Evolutionary conservation across 176 grass and related monocot species (phyloP).

Genomic region (Phoenix roebelenii): DNA sequence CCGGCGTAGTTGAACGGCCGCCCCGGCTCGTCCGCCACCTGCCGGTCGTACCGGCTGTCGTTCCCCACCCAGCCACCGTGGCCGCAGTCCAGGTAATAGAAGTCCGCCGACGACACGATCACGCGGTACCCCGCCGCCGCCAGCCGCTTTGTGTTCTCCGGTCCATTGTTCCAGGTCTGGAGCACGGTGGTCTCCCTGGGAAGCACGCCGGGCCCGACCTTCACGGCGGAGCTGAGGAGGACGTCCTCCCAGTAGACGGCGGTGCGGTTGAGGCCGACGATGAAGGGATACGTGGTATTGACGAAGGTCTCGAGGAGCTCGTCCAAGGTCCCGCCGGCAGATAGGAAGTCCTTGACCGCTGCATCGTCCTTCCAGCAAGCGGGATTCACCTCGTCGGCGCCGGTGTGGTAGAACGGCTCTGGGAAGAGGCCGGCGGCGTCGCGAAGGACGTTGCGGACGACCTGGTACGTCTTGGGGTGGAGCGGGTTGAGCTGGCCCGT

Average conservation of each 20-base stretch:
- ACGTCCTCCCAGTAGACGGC: slow-evolving; percentile 95
- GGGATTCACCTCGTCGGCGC: slow-evolving; percentile 80
- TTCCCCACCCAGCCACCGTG: slow-evolving; percentile 83
- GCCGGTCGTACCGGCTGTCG: slow-evolving; percentile 86
- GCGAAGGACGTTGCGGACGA: slow-evolving; percentile 54
- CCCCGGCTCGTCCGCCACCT: slow-evolving; percentile 52
- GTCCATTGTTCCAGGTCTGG: slow-evolving; percentile 93
- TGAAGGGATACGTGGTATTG: slow-evolving; percentile 58
- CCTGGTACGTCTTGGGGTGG: slow-evolving; percentile 61
- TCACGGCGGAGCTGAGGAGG: slow-evolving; percentile 50
- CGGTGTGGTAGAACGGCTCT: slow-evolving; percentile 66
- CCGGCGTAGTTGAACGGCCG: slow-evolving; percentile 77
- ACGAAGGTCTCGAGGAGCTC: slow-evolving; percentile 70
- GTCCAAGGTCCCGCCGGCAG: slow-evolving; percentile 51
- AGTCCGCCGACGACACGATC: slow-evolving; percentile 71
- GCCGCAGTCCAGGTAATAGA: slow-evolving; percentile 99
- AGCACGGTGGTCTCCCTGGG: slow-evolving; percentile 73
- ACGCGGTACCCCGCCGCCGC: slow-evolving; percentile 64
- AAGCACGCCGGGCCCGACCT: slow-evolving; percentile 33
- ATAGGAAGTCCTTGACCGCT: slow-evolving; percentile 36
- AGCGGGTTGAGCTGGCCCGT: slow-evolving; percentile 91
- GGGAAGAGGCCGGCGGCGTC: slow-evolving; percentile 58
- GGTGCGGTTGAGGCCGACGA: slow-evolving; percentile 76
- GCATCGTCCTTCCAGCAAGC: slow-evolving; percentile 92
- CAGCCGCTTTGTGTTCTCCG: slow-evolving; percentile 82